phyloP scores from a whole-genome alignment of 2,329 filamentous ascomycete genomes.

The Xylaria sp. region DNA sequence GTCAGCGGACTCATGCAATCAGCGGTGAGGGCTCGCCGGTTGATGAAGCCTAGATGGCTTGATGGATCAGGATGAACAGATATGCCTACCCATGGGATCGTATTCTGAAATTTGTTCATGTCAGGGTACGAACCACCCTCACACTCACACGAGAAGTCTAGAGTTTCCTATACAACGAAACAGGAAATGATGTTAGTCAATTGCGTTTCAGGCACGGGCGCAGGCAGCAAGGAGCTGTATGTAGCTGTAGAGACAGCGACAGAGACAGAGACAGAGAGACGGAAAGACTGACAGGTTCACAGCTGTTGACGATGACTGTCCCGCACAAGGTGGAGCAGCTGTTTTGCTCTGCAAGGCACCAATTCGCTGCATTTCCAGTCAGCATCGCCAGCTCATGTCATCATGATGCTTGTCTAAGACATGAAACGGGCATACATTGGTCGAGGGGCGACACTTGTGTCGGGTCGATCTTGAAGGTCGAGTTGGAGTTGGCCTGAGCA shows the following conservation, averaged over 20 bases:
- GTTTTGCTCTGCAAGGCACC: constrained; percentile 64
- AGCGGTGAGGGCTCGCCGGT: background rate
- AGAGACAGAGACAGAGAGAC: too few species aligned
- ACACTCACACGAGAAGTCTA: constrained; percentile 63
- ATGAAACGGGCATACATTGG: constrained; percentile 52
- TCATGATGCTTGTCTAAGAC: constrained; percentile 9
- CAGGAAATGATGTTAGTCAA: constrained; percentile 16
- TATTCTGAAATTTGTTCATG: constrained; percentile 65
- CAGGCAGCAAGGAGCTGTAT: background rate
- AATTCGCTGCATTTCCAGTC: constrained; percentile 52
- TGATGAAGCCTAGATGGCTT: background rate
- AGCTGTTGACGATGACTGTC: constrained; percentile 56
- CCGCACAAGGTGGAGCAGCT: constrained; percentile 63
- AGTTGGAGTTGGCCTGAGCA: constrained; percentile 54
- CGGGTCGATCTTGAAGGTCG: constrained; percentile 60
- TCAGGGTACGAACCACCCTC: constrained; percentile 61
- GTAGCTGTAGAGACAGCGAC: too few species aligned
- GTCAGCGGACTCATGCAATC: constrained; percentile 34
- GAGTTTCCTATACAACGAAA: constrained; percentile 42
- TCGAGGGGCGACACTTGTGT: constrained; percentile 42
- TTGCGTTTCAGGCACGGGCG: background rate
- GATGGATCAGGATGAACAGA: background rate
- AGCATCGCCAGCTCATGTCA: constrained; percentile 27
- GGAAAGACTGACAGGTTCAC: constrained; percentile 56
- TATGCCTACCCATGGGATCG: constrained; percentile 54